Conservation (phyloP, 23 red algal genomes). For the Gracilaria caudata region DNA sequence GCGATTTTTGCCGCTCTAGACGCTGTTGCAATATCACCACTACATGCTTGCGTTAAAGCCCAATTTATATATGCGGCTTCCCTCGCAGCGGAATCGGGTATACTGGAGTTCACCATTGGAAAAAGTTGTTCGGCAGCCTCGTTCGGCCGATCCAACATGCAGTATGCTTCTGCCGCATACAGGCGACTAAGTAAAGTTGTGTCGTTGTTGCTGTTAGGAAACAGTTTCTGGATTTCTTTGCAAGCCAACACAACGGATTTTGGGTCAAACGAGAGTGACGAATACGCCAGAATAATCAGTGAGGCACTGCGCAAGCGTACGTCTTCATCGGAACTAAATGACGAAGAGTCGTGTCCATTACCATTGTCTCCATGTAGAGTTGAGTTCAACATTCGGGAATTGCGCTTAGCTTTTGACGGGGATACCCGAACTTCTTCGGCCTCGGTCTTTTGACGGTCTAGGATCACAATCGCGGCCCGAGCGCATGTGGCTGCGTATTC, state of each 20-base stretch:
- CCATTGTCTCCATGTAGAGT: not conserved
- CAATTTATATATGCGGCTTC: constrained; percentile 61
- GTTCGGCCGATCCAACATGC: constrained; percentile 38
- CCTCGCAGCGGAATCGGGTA: constrained; percentile 7
- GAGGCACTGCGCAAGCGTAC: constrained; percentile 34
- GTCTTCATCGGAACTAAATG: constrained; percentile 4
- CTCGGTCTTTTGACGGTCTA: constrained; percentile 26
- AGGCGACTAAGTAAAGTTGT: constrained; percentile 45
- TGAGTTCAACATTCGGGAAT: constrained; percentile 1
- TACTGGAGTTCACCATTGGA: constrained; percentile 30
- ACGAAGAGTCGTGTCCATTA: not conserved
- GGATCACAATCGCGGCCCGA: constrained; percentile 47
- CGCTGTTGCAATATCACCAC: constrained; percentile 48
- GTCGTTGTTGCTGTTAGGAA: constrained; percentile 49
- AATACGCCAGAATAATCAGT: constrained; percentile 43
- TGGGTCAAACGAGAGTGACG: constrained; percentile 56
- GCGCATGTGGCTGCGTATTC: constrained; percentile 66
- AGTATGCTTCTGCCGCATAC: constrained; percentile 68
- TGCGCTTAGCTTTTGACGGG: constrained; percentile 8
- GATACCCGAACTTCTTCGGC: constrained; percentile 22
- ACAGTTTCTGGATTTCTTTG: constrained; percentile 38
- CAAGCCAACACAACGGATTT: constrained; percentile 46
- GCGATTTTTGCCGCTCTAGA: constrained; percentile 42
- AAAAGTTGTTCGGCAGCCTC: constrained; percentile 46
- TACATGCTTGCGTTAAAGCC: constrained; percentile 46